Percentiles rank a stretch among this genome's conserved stretches.
These are phyloP conservation scores for Trifolium dubium DNA, from an alignment of 306 rosid species.

Conservation along the genomic window DNA sequence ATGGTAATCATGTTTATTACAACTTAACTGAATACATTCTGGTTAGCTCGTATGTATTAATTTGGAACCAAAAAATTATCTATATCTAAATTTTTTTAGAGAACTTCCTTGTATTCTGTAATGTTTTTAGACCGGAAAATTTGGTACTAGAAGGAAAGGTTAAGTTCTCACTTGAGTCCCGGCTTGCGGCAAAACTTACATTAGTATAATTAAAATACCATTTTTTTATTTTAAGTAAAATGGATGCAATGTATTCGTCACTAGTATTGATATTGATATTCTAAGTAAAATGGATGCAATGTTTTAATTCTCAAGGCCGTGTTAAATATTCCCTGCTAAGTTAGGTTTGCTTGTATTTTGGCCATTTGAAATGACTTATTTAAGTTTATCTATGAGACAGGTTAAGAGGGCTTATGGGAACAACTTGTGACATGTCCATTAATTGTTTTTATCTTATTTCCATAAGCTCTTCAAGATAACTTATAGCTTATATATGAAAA, in stretches of 20 bases:
- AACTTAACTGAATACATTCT: conserved; percentile 23
- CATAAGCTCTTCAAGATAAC: not conserved
- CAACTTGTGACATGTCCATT: not conserved
- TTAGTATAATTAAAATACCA: conserved; percentile 15
- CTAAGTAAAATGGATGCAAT: conserved; percentile 4
- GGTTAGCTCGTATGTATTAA: conserved; percentile 38
- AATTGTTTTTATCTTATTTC: not conserved
- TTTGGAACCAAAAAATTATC: conserved; percentile 14
- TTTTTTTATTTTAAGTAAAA: conserved; percentile 4
- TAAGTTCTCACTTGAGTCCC: conserved; percentile 32
- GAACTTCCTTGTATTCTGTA: conserved; percentile 39
- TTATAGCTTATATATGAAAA: not conserved
- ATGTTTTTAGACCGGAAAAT: conserved; percentile 9
- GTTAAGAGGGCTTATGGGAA: not conserved
- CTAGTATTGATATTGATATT: conserved; percentile 25
- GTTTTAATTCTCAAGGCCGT: conserved; percentile 16
- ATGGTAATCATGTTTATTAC: conserved; percentile 53
- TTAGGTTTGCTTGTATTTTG: conserved; percentile 6
- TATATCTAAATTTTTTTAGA: conserved; percentile 28
- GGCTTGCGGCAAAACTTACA: conserved; percentile 20
- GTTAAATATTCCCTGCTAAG: conserved; percentile 3
- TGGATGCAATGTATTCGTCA: conserved; percentile 20
- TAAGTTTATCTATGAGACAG: not conserved
- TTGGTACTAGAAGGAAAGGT: conserved; percentile 37
- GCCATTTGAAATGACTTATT: not conserved